Percentiles rank a stretch among this genome's conserved stretches.
These are phyloP conservation scores for Ceratobasidium sp. DNA, from an alignment of 1,284 basidiomycete species.

Conservation along the genomic window DNA sequence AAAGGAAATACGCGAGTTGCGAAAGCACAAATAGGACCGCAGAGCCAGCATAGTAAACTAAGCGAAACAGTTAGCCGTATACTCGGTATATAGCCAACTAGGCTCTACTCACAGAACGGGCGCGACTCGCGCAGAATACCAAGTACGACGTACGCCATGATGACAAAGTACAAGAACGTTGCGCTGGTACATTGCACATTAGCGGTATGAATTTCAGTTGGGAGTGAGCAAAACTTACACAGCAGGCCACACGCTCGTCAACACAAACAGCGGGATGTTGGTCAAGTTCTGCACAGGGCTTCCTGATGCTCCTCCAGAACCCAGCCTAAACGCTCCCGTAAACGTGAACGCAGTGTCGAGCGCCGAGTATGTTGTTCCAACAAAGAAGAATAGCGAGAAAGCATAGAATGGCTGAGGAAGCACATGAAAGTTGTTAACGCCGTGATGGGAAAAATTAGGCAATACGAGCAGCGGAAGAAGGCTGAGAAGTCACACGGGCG, in stretches of 20 bases:
- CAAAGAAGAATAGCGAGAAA: conserved; percentile 71
- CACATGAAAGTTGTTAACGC: not conserved
- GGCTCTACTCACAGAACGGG: conserved; percentile 64
- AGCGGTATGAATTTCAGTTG: not conserved
- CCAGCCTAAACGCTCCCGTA: conserved; percentile 62
- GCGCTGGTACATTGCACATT: conserved; percentile 59
- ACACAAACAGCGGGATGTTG: conserved; percentile 77
- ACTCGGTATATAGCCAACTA: not conserved
- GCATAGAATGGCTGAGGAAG: conserved; percentile 68
- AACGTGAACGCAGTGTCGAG: conserved; percentile 78
- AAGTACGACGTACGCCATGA: conserved; percentile 82
- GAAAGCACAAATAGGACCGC: conserved; percentile 75
- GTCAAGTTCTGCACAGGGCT: conserved; percentile 66
- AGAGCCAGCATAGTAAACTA: conserved; percentile 70
- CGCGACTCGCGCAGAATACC: conserved; percentile 73
- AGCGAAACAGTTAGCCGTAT: not conserved
- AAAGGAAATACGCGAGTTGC: conserved; percentile 81
- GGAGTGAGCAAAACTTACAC: conserved; percentile 62
- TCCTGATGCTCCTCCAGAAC: conserved; percentile 19
- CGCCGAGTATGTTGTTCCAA: conserved; percentile 77
- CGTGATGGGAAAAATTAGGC: not conserved
- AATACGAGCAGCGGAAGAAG: conserved; percentile 26
- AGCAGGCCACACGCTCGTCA: conserved; percentile 87
- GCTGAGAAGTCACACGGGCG: conserved; percentile 25
- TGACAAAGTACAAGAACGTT: conserved; percentile 68